A percentile compares a stretch with the other conserved stretches of the same genome.
phyloP scores from a whole-genome alignment of 2,329 filamentous ascomycete species.

The Hymenoscyphus fraxineus region DNA sequence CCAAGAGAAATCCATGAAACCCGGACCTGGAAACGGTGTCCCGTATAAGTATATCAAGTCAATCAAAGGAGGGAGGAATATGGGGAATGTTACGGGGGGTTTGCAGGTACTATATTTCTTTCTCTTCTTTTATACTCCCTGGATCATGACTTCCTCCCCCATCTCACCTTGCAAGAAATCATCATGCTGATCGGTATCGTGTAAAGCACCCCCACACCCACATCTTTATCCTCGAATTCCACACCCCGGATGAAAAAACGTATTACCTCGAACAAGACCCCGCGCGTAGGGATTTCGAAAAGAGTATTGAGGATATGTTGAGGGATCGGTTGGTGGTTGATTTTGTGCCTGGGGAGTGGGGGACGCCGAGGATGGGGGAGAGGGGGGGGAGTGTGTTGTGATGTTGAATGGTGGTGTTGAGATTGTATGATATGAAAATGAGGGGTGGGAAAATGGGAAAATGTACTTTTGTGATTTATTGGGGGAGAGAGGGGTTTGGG shows the following conservation, averaged over 20 bases:
- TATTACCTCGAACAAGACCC: slow-evolving; percentile 66
- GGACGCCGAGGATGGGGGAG: background rate
- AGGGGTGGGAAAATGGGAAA: no score
- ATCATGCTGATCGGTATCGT: no score
- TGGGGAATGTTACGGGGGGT: background rate
- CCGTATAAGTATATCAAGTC: background rate
- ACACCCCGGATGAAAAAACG: slow-evolving; percentile 59
- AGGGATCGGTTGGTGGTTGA: slow-evolving; percentile 55
- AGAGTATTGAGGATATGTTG: slow-evolving; percentile 44
- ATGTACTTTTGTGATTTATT: no score
- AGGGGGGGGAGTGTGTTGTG: background rate
- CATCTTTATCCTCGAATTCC: slow-evolving; percentile 64
- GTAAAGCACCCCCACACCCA: slow-evolving; percentile 49
- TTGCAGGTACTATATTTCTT: background rate
- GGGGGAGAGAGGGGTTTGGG: no score
- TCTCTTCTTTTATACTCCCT: no score
- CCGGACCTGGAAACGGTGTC: background rate
- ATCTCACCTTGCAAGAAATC: no score
- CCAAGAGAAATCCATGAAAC: background rate
- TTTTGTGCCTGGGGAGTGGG: slow-evolving; percentile 46
- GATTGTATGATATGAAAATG: background rate
- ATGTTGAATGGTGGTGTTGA: no score
- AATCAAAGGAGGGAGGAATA: background rate
- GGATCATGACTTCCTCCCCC: no score
- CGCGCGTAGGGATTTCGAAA: slow-evolving; percentile 55